These are phyloP conservation scores for Turritis glabra DNA, from an alignment of 345 rosid genomes.

Conservation along the genomic window DNA sequence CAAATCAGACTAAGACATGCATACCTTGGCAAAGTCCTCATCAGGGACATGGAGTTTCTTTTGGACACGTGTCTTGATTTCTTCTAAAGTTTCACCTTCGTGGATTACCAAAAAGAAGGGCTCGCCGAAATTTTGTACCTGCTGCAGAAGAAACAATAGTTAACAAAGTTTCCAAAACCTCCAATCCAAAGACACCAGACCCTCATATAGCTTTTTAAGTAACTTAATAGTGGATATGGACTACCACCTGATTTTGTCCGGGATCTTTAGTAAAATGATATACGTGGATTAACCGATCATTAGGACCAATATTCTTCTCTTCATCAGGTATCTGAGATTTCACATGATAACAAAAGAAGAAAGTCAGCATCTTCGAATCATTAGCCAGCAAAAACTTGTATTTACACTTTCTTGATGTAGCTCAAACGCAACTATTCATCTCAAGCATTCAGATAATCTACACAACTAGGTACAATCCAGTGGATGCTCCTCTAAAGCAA, in stretches of 20 bases:
- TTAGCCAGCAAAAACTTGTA: slow-evolving; percentile 3
- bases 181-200: not conserved
- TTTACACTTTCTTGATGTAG: not conserved
- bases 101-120: slow-evolving; percentile 93
- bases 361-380: slow-evolving; percentile 2
- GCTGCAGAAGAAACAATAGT: slow-evolving; percentile 49
- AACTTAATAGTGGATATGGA: slow-evolving; percentile 15
- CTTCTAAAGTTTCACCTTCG: slow-evolving; percentile 87
- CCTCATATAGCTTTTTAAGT: not conserved
- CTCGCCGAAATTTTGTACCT: slow-evolving; percentile 93
- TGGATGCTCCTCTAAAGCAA: not conserved
- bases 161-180: not conserved
- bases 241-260: slow-evolving; percentile 74
- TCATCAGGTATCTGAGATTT: slow-evolving; percentile 76
- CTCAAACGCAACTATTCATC: slow-evolving; percentile 10
- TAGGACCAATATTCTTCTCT: slow-evolving; percentile 81
- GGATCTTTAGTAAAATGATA: slow-evolving; percentile 83
- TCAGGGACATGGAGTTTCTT: slow-evolving; percentile 85
- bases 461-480: not conserved
- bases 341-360: slow-evolving; percentile 14
- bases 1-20: not conserved
- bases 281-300: slow-evolving; percentile 84
- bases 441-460: slow-evolving; percentile 15
- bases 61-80: slow-evolving; percentile 72
- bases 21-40: slow-evolving; percentile 90